Base-by-base conservation (phyloP, 495 filamentous ascomycete genomes). In the Talaromyces thailandensis region DNA sequence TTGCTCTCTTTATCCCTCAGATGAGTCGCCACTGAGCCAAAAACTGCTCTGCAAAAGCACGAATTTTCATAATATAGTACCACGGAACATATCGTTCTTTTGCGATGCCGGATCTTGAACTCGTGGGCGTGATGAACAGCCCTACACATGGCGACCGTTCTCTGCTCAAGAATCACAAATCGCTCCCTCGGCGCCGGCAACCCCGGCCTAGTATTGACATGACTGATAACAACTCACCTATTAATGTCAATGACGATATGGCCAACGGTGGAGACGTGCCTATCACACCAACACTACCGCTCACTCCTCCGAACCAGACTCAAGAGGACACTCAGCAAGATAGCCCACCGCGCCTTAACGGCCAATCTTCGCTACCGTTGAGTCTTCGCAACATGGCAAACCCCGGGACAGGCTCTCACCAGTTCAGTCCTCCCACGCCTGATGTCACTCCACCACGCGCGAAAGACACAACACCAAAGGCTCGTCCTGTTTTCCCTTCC, bases 401-500 rank as follows among this genome's bases (percentile, higher is more conserved):
- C 60, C 64, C 9, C 74, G 67, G 25, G 66, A 89, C 86, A 6
- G 86, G 86, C 31, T 76, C 81, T 35, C 81, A 82, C 65, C 83
- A 86, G 61, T 81, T 81, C 56, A 88, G 86, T 63, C 89, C 87
- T 24, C 88, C 86, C 18, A 93, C 86, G 12, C 87, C 88, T 6
- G 88, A 92, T 68, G 81, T 84, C 25, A 90, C 88, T 21, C 88
- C 88, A 61, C 88, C 89, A 40, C 81, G 80, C 58, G 76, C 72
- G 60, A 68, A 73, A 21, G 69, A 74, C 9, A 71, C 74, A 11
- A 83, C 75, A 21, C 77, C 74, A 58, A 68, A 80, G 40, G 77
- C 77, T 14, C 79, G 80, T 7, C 63, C 73, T 25, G 68, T 65
- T 48, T 68, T 70, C 11, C 26, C 55, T 21, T 67, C 70, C 24